phyloP scores from a whole-genome alignment of 805 yeast genomes.

The Schwanniomyces vanrijiae region DNA sequence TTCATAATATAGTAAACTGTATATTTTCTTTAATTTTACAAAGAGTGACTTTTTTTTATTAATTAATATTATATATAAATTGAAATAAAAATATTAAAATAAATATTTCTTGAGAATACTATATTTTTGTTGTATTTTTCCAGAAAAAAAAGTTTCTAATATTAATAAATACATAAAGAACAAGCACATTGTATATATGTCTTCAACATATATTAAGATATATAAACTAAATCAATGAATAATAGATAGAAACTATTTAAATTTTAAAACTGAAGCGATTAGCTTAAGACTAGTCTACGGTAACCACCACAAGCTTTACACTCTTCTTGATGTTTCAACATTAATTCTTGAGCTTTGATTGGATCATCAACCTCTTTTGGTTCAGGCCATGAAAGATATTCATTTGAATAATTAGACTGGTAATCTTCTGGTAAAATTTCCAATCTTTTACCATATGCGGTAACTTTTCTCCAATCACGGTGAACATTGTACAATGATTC shows the following conservation, averaged over 20 bases:
- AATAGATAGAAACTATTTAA: background rate
- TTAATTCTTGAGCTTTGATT: constrained; percentile 45
- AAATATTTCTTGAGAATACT: no score
- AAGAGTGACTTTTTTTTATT: no score
- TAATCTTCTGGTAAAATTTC: constrained; percentile 51
- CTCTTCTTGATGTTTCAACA: constrained; percentile 45
- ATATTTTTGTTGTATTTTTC: constrained; percentile 1
- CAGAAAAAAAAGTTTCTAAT: no score
- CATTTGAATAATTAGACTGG: constrained; percentile 50
- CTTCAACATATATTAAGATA: background rate
- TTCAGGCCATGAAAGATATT: constrained; percentile 49
- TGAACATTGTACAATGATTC: constrained; percentile 52
- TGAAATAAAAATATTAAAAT: no score
- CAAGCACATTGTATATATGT: no score
- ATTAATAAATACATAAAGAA: no score
- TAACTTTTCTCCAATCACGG: constrained; percentile 59
- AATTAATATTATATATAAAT: no score
- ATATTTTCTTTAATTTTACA: no score
- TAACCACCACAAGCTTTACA: constrained; percentile 50
- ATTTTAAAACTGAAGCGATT: background rate
- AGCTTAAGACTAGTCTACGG: constrained; percentile 39
- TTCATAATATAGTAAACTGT: no score
- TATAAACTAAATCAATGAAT: background rate
- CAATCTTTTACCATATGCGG: constrained; percentile 54
- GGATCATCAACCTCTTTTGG: constrained; percentile 50